These are phyloP conservation scores for Labyrinthula sp. DNA, from an alignment of 352 stramenopile genomes.

Conservation along the genomic window DNA sequence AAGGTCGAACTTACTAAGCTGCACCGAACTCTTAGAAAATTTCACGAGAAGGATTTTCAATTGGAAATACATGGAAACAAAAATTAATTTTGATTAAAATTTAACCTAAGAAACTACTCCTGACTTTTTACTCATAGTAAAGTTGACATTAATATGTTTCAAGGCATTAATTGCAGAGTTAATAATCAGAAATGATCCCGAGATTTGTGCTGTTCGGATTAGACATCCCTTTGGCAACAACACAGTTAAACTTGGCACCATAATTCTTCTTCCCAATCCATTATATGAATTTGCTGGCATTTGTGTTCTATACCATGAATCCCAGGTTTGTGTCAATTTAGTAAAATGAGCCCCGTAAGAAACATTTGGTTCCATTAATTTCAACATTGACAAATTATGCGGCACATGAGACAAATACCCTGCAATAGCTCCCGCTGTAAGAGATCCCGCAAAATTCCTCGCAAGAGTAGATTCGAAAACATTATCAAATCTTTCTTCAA, in stretches of 20 bases:
- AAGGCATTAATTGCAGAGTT: conserved; percentile 64
- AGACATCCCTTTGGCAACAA: conserved; percentile 60
- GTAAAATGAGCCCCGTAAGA: conserved; percentile 53
- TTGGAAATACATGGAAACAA: too few relatives aligned
- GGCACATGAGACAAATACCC: conserved; percentile 78
- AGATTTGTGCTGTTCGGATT: conserved; percentile 66
- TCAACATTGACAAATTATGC: conserved; percentile 81
- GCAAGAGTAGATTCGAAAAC: conserved; percentile 39
- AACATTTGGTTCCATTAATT: conserved; percentile 71
- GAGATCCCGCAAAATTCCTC: conserved; percentile 59
- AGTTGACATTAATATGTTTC: conserved; percentile 27
- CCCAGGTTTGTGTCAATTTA: conserved; percentile 52
- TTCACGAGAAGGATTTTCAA: too few relatives aligned
- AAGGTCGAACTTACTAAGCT: too few relatives aligned
- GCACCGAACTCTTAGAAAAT: too few relatives aligned
- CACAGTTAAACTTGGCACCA: conserved; percentile 48
- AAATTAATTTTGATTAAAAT: too few relatives aligned
- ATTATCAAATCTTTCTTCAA: conserved; percentile 60
- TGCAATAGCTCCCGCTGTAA: conserved; percentile 60
- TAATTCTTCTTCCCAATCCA: conserved; percentile 28
- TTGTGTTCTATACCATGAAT: conserved; percentile 52
- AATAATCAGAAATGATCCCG: conserved; percentile 72
- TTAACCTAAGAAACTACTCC: too few relatives aligned
- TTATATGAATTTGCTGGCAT: too few relatives aligned
- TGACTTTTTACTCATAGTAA: too few relatives aligned